Evolutionary conservation across 352 stramenopile species (phyloP), one percentile per base, ranked within the genome.

Genomic region (Blastocystis hominis): DNA sequence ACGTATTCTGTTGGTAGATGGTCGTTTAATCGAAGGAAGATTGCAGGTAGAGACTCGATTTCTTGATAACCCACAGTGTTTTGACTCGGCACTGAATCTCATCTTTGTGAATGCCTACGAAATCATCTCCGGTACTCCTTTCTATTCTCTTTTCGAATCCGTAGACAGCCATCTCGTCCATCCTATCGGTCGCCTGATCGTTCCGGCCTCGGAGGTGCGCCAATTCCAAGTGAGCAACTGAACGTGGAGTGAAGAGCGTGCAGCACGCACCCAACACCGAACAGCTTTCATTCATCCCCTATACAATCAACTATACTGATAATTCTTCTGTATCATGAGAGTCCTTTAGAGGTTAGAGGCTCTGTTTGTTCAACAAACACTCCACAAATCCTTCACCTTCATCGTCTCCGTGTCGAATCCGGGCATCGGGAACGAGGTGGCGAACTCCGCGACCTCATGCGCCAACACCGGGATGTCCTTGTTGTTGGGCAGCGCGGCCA

Each of bases 381-480:
- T 15, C n/a, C 47, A 75, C 63, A 75, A 36, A 75, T 7, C 24
- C 63, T 75, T 75, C 42, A 54, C 24, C 63, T 80, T 30, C 24
- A 30, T 30, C 24, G 24, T 30, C 24, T 30, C 24, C 24, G 24
- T 30, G 24, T 30, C 24, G 30, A 77, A 66, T 61, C 70, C 70
- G 24, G 70, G 70, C 50, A 80, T 80, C 7, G 70, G 70, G 56
- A 80, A 80, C 7, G 70, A 66, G 20, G 70, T 69, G 24, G 70
- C 70, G 56, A 80, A 80, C 56, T 30, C 70, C 17, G 70, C 70
- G 17, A 98, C 95, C 47, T 97, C 93, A 44, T 92, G 89, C 89
- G 92, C 92, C 42, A 98, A 90, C 47, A 90, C 63, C 10, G 86
- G 78, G n/a, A 93, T 88, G 84, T 94, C 91, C 90, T 94, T 91